Conservation (phyloP, 2,329 filamentous ascomycete species). For the Talaromyces pinophilus region DNA sequence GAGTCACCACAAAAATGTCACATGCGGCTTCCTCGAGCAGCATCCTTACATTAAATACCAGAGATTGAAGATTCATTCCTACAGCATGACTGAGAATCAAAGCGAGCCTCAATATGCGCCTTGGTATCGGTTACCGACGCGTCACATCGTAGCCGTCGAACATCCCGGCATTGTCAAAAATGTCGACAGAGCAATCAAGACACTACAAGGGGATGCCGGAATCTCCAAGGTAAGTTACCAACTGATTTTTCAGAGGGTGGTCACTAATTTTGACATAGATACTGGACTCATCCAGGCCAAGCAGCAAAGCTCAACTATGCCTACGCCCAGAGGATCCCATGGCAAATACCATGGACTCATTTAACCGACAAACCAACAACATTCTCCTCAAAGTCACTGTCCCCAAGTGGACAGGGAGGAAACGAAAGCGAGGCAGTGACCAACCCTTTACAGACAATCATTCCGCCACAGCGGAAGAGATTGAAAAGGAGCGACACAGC, state of each 20-base stretch:
- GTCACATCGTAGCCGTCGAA: slow-evolving; percentile 62
- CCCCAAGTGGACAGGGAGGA: slow-evolving; percentile 82
- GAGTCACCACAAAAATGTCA: not conserved
- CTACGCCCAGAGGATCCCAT: slow-evolving; percentile 78
- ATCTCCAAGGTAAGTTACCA: slow-evolving; percentile 52
- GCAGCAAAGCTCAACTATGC: slow-evolving; percentile 65
- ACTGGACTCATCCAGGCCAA: slow-evolving; percentile 47
- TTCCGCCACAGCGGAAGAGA: slow-evolving; percentile 33
- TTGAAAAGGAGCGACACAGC: slow-evolving; percentile 22
- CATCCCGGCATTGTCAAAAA: slow-evolving; percentile 68
- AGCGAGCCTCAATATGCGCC: slow-evolving; percentile 37
- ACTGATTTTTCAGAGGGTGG: not conserved
- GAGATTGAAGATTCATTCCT: not conserved
- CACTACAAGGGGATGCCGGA: slow-evolving; percentile 59
- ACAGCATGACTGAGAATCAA: slow-evolving; percentile 1
- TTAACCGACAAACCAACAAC: slow-evolving; percentile 75
- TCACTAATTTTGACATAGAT: slow-evolving; percentile 39
- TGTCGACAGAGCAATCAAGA: slow-evolving; percentile 63
- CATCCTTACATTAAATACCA: not conserved
- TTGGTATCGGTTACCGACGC: slow-evolving; percentile 54
- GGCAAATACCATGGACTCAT: slow-evolving; percentile 75
- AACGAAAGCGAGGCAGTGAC: slow-evolving; percentile 75
- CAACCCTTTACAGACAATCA: slow-evolving; percentile 60
- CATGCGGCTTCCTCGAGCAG: not conserved
- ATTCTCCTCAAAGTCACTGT: slow-evolving; percentile 83